Evolutionary conservation across 2,329 filamentous ascomycete species (phyloP).

Genomic region (Fusarium pseudonygamai): DNA sequence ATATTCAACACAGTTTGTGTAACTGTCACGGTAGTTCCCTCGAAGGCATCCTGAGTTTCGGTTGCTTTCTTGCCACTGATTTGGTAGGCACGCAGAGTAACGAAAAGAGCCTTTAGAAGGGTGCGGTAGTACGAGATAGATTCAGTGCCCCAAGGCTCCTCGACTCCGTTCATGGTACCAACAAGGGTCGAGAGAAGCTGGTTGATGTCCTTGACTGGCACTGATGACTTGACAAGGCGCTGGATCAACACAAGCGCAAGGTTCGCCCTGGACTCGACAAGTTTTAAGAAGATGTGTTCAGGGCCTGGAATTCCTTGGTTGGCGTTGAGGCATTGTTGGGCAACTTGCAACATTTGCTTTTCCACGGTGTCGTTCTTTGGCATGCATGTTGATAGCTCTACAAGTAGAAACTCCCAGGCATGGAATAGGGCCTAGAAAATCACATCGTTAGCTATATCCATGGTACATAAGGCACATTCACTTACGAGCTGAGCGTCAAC

Average conservation of each 20-base stretch:
- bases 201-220: constrained; percentile 61
- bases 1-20: constrained; percentile 79
- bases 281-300: constrained; percentile 81
- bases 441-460: constrained; percentile 28
- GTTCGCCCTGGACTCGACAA: constrained; percentile 80
- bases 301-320: constrained; percentile 79
- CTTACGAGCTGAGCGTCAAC: constrained; percentile 90
- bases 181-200: constrained; percentile 62
- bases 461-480: constrained; percentile 43
- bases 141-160: constrained; percentile 62
- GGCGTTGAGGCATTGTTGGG: constrained; percentile 78
- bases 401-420: constrained; percentile 87
- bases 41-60: constrained; percentile 47
- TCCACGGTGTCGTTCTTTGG: constrained; percentile 64
- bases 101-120: constrained; percentile 84
- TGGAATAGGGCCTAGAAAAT: constrained; percentile 77
- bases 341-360: constrained; percentile 77
- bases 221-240: constrained; percentile 71
- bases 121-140: constrained; percentile 80
- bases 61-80: constrained; percentile 44
- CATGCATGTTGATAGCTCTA: constrained; percentile 80
- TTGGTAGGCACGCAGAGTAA: constrained; percentile 76
- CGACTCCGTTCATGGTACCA: constrained; percentile 62
- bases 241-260: constrained; percentile 86
- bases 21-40: constrained; percentile 54